Evolutionary conservation across 1,139 yeast species (phyloP).

Genomic region (Nematodospora anomalae): DNA sequence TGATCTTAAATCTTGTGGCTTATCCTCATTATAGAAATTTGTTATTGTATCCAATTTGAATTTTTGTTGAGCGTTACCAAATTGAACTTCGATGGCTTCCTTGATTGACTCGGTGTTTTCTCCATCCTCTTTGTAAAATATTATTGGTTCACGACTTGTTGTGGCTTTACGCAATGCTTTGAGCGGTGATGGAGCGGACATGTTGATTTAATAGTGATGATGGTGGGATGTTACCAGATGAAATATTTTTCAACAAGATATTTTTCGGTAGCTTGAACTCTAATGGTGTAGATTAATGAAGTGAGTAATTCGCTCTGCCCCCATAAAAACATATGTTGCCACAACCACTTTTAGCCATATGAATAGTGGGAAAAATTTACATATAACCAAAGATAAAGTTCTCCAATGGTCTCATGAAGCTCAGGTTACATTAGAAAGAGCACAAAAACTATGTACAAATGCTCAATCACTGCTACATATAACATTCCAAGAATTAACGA

Average conservation of each 20-base stretch:
- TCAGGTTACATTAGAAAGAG: slow-evolving; percentile 27
- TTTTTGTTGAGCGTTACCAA: slow-evolving; percentile 24
- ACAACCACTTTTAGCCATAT: slow-evolving; percentile 4
- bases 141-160: slow-evolving; percentile 24
- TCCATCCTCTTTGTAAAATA: slow-evolving; percentile 22
- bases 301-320: no score
- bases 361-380: slow-evolving; percentile 5
- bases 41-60: slow-evolving; percentile 49
- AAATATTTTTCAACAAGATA: background rate
- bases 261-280: no score
- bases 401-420: slow-evolving; percentile 33
- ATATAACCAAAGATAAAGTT: slow-evolving; percentile 11
- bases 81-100: slow-evolving; percentile 37
- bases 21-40: slow-evolving; percentile 55
- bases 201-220: background rate
- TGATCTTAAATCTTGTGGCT: slow-evolving; percentile 54
- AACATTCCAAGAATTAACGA: slow-evolving; percentile 24
- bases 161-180: slow-evolving; percentile 27
- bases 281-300: no score
- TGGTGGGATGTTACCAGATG: background rate
- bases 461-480: slow-evolving; percentile 33
- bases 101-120: slow-evolving; percentile 25
- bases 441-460: slow-evolving; percentile 32
- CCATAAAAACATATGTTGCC: background rate
- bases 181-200: slow-evolving; percentile 15